phyloP scores from a whole-genome alignment of 345 rosid species.

The Rubroshorea leprosula region DNA sequence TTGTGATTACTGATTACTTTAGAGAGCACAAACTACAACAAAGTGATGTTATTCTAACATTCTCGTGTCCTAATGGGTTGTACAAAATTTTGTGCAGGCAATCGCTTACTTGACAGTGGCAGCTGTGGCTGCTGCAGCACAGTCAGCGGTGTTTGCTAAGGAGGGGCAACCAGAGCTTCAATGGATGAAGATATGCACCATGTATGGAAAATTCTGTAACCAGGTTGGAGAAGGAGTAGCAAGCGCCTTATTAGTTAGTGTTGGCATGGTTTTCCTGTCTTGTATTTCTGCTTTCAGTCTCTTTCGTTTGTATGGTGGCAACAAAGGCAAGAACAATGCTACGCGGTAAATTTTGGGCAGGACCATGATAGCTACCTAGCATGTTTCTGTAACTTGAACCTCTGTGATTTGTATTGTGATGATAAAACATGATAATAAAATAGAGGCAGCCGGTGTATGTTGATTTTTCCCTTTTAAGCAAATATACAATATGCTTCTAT shows the following conservation, averaged over 20 bases:
- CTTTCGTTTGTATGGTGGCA: slow-evolving; percentile 64
- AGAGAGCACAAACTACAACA: too few relatives aligned
- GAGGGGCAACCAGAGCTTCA: slow-evolving; percentile 67
- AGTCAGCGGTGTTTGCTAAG: slow-evolving; percentile 62
- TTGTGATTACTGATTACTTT: too few relatives aligned
- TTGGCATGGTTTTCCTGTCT: slow-evolving; percentile 53
- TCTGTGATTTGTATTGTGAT: too few relatives aligned
- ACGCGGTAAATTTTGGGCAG: too few relatives aligned
- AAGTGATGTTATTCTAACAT: too few relatives aligned
- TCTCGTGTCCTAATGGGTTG: too few relatives aligned
- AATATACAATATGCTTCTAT: too few relatives aligned
- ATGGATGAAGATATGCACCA: slow-evolving; percentile 75
- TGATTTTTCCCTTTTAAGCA: too few relatives aligned
- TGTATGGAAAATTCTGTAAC: slow-evolving; percentile 83
- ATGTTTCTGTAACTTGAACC: too few relatives aligned
- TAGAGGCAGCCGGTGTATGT: too few relatives aligned
- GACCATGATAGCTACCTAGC: too few relatives aligned
- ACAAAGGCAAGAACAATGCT: slow-evolving; percentile 21
- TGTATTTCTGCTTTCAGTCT: slow-evolving; percentile 74
- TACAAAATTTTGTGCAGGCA: slow-evolving; percentile 36
- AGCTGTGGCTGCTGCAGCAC: slow-evolving; percentile 63
- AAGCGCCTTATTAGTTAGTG: slow-evolving; percentile 41
- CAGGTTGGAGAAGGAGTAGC: slow-evolving; percentile 58
- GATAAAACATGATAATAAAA: too few relatives aligned
- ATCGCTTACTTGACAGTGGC: slow-evolving; percentile 75